Conservation (phyloP, 2,329 filamentous ascomycete genomes). For the Amauroascus verrucosus region DNA sequence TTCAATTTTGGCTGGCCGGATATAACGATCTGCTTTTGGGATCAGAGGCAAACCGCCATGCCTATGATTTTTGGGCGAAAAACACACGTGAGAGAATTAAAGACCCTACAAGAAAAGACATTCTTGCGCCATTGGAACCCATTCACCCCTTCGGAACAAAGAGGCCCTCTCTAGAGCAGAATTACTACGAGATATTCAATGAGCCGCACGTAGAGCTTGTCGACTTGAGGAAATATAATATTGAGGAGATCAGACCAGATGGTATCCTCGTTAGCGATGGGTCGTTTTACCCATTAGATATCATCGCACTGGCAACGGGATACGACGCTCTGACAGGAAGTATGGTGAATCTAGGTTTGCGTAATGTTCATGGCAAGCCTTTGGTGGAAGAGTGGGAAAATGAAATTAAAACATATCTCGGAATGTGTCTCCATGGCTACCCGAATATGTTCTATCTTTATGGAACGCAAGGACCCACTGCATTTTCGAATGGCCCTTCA, state of each 20-base stretch:
- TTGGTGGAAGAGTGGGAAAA: conserved; percentile 30
- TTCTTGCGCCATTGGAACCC: conserved; percentile 45
- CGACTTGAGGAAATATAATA: conserved; percentile 35
- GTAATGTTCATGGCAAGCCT: conserved; percentile 21
- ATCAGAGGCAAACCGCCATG: conserved; percentile 41
- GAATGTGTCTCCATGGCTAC: conserved; percentile 23
- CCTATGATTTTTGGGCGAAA: conserved; percentile 48
- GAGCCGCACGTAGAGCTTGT: conserved; percentile 40
- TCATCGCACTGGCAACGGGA: conserved; percentile 34
- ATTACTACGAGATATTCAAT: conserved; percentile 44
- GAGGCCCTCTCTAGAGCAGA: conserved; percentile 40
- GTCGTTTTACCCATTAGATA: conserved; percentile 29
- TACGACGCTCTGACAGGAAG: conserved; percentile 34
- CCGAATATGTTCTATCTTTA: conserved; percentile 47
- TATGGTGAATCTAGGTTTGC: conserved; percentile 28
- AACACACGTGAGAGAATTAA: conserved; percentile 44
- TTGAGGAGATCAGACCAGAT: conserved; percentile 30
- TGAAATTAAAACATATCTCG: conserved; percentile 31
- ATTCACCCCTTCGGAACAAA: conserved; percentile 49
- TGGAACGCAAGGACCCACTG: conserved; percentile 47
- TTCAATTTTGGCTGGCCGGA: conserved; percentile 41
- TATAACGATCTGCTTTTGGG: conserved; percentile 45
- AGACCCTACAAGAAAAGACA: conserved; percentile 41
- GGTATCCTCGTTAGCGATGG: conserved; percentile 37
- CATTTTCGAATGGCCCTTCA: conserved; percentile 46